Conservation (phyloP, 768 basidiomycete species). For the Rhizopogon sp. region DNA sequence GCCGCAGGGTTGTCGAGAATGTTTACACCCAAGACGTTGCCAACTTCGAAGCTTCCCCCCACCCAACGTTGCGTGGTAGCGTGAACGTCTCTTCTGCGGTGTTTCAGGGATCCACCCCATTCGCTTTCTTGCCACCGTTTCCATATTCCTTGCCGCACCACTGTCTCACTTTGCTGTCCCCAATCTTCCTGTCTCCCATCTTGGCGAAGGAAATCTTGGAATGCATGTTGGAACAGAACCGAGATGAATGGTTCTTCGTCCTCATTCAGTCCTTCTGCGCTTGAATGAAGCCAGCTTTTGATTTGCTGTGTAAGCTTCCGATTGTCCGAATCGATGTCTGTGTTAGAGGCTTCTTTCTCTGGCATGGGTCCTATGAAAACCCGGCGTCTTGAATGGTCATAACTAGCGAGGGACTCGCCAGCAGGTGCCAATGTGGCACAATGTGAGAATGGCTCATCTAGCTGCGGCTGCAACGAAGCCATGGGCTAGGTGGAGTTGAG, state of each 20-base stretch:
- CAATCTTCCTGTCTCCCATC: constrained; percentile 68
- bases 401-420: not conserved
- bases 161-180: constrained; percentile 49
- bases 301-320: constrained; percentile 23
- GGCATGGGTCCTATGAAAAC: constrained; percentile 78
- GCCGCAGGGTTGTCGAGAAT: constrained; percentile 32
- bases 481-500: not conserved
- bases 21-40: constrained; percentile 68
- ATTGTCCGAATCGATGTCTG: constrained; percentile 26
- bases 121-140: constrained; percentile 61
- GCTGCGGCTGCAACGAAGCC: not conserved
- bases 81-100: constrained; percentile 27
- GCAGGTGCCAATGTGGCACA: not conserved
- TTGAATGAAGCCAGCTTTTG: constrained; percentile 16
- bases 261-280: constrained; percentile 21
- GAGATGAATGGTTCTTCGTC: constrained; percentile 35
- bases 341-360: constrained; percentile 44
- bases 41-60: constrained; percentile 74
- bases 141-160: constrained; percentile 51
- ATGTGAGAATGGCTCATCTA: not conserved
- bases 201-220: constrained; percentile 54
- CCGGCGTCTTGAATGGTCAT: constrained; percentile 38
- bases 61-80: constrained; percentile 46
- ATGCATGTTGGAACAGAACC: constrained; percentile 53
- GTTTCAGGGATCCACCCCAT: constrained; percentile 48